Evolutionary conservation across 1,139 yeast species (phyloP).

Genomic region (Keqinozyma sinolaborantium): DNA sequence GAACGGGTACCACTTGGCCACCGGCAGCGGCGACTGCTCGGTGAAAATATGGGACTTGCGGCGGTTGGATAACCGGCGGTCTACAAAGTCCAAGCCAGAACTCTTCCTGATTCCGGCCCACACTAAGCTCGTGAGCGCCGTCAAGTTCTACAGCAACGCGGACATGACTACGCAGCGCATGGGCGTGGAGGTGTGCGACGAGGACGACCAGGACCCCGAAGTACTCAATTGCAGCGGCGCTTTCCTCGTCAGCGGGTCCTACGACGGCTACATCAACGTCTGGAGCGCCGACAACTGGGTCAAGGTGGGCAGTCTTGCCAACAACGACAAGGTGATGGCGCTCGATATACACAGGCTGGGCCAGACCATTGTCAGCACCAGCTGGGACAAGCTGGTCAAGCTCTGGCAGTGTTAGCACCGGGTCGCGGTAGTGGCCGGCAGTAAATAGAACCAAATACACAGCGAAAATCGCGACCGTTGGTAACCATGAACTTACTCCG

Average conservation of each 20-base stretch:
- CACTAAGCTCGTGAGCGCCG: slow-evolving; percentile 65
- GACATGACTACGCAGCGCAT: slow-evolving; percentile 6
- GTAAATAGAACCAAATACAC: no score
- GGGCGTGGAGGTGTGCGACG: slow-evolving; percentile 21
- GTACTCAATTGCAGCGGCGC: slow-evolving; percentile 34
- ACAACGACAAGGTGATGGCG: slow-evolving; percentile 70
- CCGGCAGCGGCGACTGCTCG: slow-evolving; percentile 82
- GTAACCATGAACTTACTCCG: slow-evolving; percentile 65
- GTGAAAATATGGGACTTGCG: slow-evolving; percentile 88
- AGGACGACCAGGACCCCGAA: slow-evolving; percentile 21
- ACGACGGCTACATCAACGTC: slow-evolving; percentile 61
- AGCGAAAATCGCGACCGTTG: slow-evolving; percentile 1
- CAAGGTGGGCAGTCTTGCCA: slow-evolving; percentile 48
- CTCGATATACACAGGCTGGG: slow-evolving; percentile 53
- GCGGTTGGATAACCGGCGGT: slow-evolving; percentile 18
- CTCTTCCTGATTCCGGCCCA: slow-evolving; percentile 71
- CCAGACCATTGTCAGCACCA: slow-evolving; percentile 53
- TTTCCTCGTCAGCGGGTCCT: slow-evolving; percentile 59
- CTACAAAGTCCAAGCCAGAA: slow-evolving; percentile 20
- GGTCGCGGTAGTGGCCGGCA: background rate
- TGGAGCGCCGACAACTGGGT: slow-evolving; percentile 80
- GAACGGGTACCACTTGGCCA: slow-evolving; percentile 72
- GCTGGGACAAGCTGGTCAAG: slow-evolving; percentile 82
- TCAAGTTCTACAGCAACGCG: slow-evolving; percentile 44
- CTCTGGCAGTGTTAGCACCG: slow-evolving; percentile 39